phyloP scores from a whole-genome alignment of 805 yeast genomes.

The Suhomyces sp. region DNA sequence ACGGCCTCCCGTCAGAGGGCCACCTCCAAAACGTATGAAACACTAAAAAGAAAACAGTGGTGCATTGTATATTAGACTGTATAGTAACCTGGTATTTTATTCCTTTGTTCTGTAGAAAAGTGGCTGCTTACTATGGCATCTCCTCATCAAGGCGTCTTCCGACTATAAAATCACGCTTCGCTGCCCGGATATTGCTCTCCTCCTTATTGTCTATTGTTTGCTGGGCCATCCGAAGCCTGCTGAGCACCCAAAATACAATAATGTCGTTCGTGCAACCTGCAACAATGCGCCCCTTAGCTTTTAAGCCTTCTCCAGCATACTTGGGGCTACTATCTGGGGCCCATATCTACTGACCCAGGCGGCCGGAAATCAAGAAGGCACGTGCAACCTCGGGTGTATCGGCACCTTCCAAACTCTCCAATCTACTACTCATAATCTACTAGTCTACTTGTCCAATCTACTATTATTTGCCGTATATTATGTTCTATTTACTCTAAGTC shows the following conservation, averaged over 20 bases:
- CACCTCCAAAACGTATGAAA: conserved; percentile 35
- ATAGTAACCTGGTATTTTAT: not conserved
- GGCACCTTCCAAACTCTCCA: too few relatives aligned
- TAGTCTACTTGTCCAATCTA: not conserved
- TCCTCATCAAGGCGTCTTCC: not conserved
- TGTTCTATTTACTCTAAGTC: conserved; percentile 23
- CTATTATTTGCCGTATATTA: not conserved
- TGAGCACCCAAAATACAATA: not conserved
- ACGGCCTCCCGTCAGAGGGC: conserved; percentile 59
- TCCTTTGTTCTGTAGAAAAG: not conserved
- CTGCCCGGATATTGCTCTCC: not conserved
- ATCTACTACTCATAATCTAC: not conserved
- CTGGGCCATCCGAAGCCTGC: not conserved
- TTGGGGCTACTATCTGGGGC: not conserved
- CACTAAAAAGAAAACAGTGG: conserved; percentile 10
- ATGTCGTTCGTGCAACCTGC: not conserved
- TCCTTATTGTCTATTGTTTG: not conserved
- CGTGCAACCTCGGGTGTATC: not conserved
- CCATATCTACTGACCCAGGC: not conserved
- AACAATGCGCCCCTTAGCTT: not conserved
- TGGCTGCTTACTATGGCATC: not conserved
- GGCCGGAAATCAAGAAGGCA: not conserved
- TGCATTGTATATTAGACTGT: not conserved
- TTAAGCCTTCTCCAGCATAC: not conserved
- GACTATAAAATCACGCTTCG: not conserved